phyloP scores from a whole-genome alignment of 169 alveolate species.

The Babesia ovis region DNA sequence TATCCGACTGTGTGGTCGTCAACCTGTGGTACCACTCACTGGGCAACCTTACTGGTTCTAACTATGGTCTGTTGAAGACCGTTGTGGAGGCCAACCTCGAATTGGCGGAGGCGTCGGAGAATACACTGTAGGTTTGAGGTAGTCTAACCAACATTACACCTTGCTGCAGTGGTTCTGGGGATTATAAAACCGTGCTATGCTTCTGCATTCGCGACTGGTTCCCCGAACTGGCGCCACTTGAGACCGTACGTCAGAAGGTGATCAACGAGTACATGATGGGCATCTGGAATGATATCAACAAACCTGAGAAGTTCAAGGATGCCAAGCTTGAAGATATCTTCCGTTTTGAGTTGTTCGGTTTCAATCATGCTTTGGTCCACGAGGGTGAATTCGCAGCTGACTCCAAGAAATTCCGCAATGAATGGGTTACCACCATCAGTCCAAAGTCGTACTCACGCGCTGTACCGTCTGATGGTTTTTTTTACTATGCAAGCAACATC shows the following conservation, averaged over 20 bases:
- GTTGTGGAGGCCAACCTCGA: constrained; percentile 86
- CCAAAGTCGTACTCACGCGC: constrained; percentile 79
- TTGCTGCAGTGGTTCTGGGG: constrained; percentile 10
- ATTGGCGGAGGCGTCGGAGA: constrained; percentile 63
- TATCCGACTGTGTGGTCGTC: constrained; percentile 86
- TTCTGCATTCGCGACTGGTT: constrained; percentile 82
- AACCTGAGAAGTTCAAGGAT: constrained; percentile 62
- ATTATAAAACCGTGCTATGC: constrained; percentile 41
- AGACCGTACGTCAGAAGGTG: constrained; percentile 72
- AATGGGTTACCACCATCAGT: constrained; percentile 70
- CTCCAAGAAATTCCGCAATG: constrained; percentile 54
- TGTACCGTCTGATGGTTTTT: constrained; percentile 88
- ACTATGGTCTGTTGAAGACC: constrained; percentile 86
- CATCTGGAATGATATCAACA: constrained; percentile 81
- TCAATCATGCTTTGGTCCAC: constrained; percentile 76
- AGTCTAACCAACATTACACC: constrained; percentile 3
- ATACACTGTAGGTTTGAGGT: constrained; percentile 24
- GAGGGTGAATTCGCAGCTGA: constrained; percentile 75
- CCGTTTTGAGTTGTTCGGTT: constrained; percentile 79
- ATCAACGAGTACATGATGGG: constrained; percentile 73
- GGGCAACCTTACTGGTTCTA: constrained; percentile 87
- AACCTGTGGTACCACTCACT: constrained; percentile 85
- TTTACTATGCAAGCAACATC: constrained; percentile 71
- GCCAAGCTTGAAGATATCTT: constrained; percentile 44
- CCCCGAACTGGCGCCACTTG: constrained; percentile 75